phyloP scores from a whole-genome alignment of 2,329 filamentous ascomycete species.

The Metarhizium brunneum region DNA sequence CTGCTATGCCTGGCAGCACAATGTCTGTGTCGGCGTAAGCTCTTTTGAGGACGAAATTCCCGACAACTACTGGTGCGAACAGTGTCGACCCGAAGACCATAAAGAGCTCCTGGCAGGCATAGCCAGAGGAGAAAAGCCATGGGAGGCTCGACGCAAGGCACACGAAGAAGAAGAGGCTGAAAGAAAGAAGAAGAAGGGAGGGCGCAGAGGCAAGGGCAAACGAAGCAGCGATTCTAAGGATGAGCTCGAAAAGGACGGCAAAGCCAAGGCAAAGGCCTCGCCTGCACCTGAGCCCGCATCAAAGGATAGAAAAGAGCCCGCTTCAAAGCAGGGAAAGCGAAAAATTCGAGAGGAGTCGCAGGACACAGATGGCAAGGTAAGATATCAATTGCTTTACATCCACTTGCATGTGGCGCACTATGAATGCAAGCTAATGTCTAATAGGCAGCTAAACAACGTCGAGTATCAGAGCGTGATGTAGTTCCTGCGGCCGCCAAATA shows the following conservation, averaged over 20 bases:
- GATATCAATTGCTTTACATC: constrained; percentile 5
- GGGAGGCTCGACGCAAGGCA: constrained; percentile 60
- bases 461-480: constrained; percentile 41
- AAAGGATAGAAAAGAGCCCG: constrained; percentile 39
- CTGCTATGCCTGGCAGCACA: constrained; percentile 94
- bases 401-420: too few relatives aligned
- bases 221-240: constrained; percentile 55
- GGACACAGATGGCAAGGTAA: constrained; percentile 41
- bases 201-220: constrained; percentile 56
- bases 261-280: constrained; percentile 27
- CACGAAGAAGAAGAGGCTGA: constrained; percentile 56
- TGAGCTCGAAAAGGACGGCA: constrained; percentile 41
- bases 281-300: constrained; percentile 29
- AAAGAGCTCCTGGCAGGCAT: constrained; percentile 71
- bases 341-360: constrained; percentile 49
- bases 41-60: constrained; percentile 70
- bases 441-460: constrained; percentile 38
- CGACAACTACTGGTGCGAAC: constrained; percentile 85
- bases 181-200: constrained; percentile 46
- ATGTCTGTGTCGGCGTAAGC: constrained; percentile 83
- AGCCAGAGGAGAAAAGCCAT: constrained; percentile 71
- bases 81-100: constrained; percentile 78
- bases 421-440: background rate
- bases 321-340: constrained; percentile 40
- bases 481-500: constrained; percentile 30